Base-by-base conservation (phyloP, 2,329 filamentous ascomycete species). In the Mycosphaerella sp. region DNA sequence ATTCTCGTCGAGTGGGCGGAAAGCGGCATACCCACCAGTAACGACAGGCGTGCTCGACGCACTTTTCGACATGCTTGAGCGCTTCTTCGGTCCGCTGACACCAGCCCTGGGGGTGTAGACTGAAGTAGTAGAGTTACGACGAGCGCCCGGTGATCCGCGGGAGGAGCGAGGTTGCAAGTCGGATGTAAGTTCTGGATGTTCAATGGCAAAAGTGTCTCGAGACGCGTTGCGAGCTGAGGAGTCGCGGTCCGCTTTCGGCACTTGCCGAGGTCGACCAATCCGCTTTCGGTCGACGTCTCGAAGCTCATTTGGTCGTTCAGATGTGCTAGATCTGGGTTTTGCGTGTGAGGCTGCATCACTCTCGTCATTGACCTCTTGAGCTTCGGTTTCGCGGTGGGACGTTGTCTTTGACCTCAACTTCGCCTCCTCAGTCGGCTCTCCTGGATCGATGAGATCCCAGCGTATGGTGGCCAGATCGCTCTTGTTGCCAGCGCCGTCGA, bases 361-460 rank as follows among this genome's bases (percentile, higher is more conserved):
- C 9, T 49, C 47, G 13, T 57, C 44, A 3, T 52, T 49, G 30
- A 54, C 53, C 14, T 54, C 56, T 27, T 50, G 49, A 34, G 40
- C 47, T 12, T 41, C 13, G 14, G 53, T 54, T 18, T 35, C 47
- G n/a, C 42, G 42, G 27, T 36, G 44, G 2, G 34, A 46, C 35
- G 57, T 40, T n/a, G 44, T 50, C 41, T 56, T 56, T 4, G 48
- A 25, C 39, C 55, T 52, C 7, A 46, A 42, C 27, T 57, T 54
- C 9, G 54, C 51, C 17, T 60, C 57, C 35, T 62, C 56, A n/a
- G 53, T 47, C 32, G 75, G 75, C 6, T 71, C 70, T 34, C 75
- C 77, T 17, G 79, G 78, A 61, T 84, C 81, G 17, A 84, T 74
- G 2, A 81, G 55, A 61, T 82, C 78, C 81, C 81, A 84, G 49